phyloP scores from a whole-genome alignment of 345 rosid species.

The Psidium guajava region DNA sequence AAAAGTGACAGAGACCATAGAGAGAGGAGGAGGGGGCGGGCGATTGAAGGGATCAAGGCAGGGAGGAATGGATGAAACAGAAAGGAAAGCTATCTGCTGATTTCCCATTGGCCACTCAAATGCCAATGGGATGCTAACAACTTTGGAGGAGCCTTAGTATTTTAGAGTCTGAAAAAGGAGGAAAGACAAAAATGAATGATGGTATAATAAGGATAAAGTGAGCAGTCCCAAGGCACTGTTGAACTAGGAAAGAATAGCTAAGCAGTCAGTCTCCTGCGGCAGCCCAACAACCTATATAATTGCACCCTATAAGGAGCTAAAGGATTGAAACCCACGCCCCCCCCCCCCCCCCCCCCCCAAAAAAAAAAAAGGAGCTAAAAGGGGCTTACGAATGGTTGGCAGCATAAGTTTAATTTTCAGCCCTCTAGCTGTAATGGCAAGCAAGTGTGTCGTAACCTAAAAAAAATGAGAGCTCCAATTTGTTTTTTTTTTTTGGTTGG shows the following conservation, averaged over 20 bases:
- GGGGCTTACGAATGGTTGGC: neutral
- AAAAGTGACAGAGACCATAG: neutral
- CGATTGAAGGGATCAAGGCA: neutral
- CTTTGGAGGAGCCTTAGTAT: neutral
- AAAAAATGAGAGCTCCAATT: neutral
- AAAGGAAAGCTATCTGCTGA: neutral
- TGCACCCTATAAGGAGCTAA: neutral
- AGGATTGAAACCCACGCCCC: neutral
- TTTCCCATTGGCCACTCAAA: neutral
- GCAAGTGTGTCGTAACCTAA: neutral
- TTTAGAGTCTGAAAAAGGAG: neutral
- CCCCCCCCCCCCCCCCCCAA: no score
- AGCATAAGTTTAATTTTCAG: neutral
- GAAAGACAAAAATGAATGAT: neutral
- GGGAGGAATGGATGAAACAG: neutral
- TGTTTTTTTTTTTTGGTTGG: no score
- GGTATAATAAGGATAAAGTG: neutral
- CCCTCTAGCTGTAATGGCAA: neutral
- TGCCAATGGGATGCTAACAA: neutral
- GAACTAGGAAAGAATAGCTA: neutral
- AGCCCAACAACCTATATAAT: neutral
- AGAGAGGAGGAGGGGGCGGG: neutral
- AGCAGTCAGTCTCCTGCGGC: neutral
- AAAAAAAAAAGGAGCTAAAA: neutral
- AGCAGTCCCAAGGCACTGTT: neutral